Base-by-base conservation (phyloP, 805 yeast genomes). In the Candida caryicola region DNA sequence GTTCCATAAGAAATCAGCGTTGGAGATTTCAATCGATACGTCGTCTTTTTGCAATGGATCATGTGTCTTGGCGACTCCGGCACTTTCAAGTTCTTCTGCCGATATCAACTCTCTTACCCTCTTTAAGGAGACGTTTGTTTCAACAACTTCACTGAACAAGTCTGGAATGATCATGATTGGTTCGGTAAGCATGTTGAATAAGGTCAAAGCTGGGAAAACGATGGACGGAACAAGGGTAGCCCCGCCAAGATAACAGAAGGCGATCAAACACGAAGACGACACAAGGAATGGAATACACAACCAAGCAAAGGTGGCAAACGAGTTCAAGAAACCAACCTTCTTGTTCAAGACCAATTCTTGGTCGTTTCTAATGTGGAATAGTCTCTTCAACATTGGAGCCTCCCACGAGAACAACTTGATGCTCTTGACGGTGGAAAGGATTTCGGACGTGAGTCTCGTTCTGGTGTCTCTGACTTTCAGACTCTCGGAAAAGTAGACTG, bases 341-440 rank as follows among this genome's bases (percentile, higher is more conserved):
- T 65, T 65, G 47, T 74, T 57, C 45, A 76, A 79, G 26, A 56
- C 61, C 46, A 82, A 58, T 52, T 82, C 88, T 43, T 73, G 60
- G 38, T 73, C 71, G 47, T 82, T 79, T 64, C 89, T 72, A 19
- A 77, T 69, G 40, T 70, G 72, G 8, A 64, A 50, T 9, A 82
- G 57, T 44, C 73, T 74, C 15, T 65, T 61, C 26, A 78, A 49
- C 79, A 81, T 78, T 17, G 87, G 82, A 23, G 63, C 60, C 53
- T 82, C 90, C 84, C 86, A 82, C 0, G 85, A 78, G 50, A 81
- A 82, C 18, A 82, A 59, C 50, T 82, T 82, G 47, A 82, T 76
- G 37, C 81, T 72, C 50, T 81, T 82, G 34, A 82, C 77, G 21
- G 81, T 71, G 27, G 70, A 67, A 34, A 82, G 55, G 9, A 82